Evolutionary conservation across 768 basidiomycete genomes (phyloP).

Genomic region (Nidula microcarpa): DNA sequence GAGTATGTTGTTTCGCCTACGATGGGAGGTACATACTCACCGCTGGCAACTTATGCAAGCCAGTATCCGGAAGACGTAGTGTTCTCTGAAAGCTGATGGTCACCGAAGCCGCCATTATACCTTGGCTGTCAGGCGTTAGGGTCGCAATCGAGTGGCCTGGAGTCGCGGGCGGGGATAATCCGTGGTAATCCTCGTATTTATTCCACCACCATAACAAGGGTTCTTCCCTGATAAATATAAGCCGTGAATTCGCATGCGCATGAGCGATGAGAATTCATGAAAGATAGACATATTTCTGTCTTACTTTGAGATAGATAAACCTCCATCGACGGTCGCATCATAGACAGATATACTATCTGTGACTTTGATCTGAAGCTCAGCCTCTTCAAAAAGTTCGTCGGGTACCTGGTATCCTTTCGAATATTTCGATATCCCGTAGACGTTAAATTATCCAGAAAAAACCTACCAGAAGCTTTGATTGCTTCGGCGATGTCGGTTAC

Average conservation of each 20-base stretch:
- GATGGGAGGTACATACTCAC: neutral
- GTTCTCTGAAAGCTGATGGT: slow-evolving; percentile 10
- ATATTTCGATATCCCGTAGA: too few species aligned
- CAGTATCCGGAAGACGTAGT: slow-evolving; percentile 10
- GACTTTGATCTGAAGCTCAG: neutral
- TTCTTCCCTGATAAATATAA: neutral
- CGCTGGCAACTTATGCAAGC: neutral
- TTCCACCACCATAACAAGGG: slow-evolving; percentile 10
- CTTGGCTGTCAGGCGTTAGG: neutral
- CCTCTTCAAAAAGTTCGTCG: slow-evolving; percentile 2
- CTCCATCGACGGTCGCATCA: slow-evolving; percentile 6
- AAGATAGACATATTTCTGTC: neutral
- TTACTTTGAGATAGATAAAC: slow-evolving; percentile 4
- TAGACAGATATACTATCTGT: slow-evolving; percentile 4
- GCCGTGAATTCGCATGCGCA: neutral
- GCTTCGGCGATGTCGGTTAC: too few species aligned
- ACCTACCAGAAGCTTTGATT: too few species aligned
- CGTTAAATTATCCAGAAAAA: too few species aligned
- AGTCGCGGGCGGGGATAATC: slow-evolving; percentile 2
- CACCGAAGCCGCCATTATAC: slow-evolving; percentile 1
- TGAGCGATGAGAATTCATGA: too few species aligned
- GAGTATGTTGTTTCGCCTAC: neutral
- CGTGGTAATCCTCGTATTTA: slow-evolving; percentile 11
- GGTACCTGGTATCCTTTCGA: slow-evolving; percentile 6
- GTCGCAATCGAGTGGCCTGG: slow-evolving; percentile 5